A percentile compares a stretch with the other conserved stretches of the same genome.
phyloP scores from a whole-genome alignment of 768 basidiomycete genomes.

The Kwoniella dendrophila region DNA sequence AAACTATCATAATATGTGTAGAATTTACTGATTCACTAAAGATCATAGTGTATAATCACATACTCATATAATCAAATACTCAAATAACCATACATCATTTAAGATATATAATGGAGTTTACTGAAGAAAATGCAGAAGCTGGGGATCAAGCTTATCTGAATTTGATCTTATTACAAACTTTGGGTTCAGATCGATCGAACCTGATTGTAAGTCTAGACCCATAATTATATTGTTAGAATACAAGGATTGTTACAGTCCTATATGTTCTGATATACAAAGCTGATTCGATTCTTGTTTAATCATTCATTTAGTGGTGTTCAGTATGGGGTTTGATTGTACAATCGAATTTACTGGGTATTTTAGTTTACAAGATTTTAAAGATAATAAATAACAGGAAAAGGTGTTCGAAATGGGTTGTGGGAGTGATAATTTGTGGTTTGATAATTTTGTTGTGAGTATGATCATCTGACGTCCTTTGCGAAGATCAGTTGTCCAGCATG shows the following conservation, averaged over 20 bases:
- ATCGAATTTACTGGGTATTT: background rate
- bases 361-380: background rate
- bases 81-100: too few species aligned
- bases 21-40: too few species aligned
- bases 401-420: background rate
- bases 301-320: constrained; percentile 3
- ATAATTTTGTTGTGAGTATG: constrained; percentile 3
- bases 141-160: constrained; percentile 15
- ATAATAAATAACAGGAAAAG: background rate
- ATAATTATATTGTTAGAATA: too few species aligned
- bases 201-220: constrained; percentile 1
- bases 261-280: background rate
- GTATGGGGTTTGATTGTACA: constrained; percentile 4
- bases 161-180: constrained; percentile 7
- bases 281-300: background rate
- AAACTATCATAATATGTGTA: too few species aligned
- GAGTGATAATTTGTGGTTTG: background rate
- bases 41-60: too few species aligned
- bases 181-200: background rate
- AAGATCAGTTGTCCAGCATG: too few species aligned
- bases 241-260: too few species aligned
- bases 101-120: constrained; percentile 10
- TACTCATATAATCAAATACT: too few species aligned
- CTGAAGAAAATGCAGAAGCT: constrained; percentile 4
- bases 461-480: background rate